These are phyloP conservation scores for Tuber calosporum DNA, from an alignment of 495 filamentous ascomycete species.

Conservation along the genomic window DNA sequence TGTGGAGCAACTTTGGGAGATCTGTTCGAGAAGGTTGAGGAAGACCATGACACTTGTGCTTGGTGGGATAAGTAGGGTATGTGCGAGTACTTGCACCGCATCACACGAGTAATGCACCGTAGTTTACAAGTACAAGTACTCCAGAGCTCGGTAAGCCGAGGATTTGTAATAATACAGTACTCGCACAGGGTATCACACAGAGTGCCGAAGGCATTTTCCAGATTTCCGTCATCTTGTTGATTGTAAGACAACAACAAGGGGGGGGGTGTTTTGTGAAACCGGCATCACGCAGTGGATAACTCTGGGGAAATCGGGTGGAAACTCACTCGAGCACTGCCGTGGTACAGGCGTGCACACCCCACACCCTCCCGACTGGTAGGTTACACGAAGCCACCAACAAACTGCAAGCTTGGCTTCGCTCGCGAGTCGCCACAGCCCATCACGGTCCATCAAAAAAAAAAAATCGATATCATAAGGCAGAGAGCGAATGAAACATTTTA, in stretches of 20 bases:
- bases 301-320: not conserved
- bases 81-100: too few relatives aligned
- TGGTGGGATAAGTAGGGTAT: too few relatives aligned
- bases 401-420: not conserved
- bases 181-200: too few relatives aligned
- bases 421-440: not conserved
- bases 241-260: not conserved
- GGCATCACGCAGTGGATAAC: not conserved
- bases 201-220: not conserved
- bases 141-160: not conserved
- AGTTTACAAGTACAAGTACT: not conserved
- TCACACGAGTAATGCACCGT: not conserved
- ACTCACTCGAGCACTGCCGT: too few relatives aligned
- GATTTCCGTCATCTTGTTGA: not conserved
- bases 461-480: not conserved
- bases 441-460: not conserved
- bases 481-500: not conserved
- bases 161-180: too few relatives aligned
- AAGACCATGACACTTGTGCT: not conserved
- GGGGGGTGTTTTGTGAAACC: not conserved
- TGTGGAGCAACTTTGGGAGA: not conserved
- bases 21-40: not conserved
- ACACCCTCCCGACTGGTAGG: not conserved
- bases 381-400: not conserved
- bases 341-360: not conserved